Evolutionary conservation across 2,329 filamentous ascomycete genomes (phyloP).

Genomic region (Fusarium scirpi): DNA sequence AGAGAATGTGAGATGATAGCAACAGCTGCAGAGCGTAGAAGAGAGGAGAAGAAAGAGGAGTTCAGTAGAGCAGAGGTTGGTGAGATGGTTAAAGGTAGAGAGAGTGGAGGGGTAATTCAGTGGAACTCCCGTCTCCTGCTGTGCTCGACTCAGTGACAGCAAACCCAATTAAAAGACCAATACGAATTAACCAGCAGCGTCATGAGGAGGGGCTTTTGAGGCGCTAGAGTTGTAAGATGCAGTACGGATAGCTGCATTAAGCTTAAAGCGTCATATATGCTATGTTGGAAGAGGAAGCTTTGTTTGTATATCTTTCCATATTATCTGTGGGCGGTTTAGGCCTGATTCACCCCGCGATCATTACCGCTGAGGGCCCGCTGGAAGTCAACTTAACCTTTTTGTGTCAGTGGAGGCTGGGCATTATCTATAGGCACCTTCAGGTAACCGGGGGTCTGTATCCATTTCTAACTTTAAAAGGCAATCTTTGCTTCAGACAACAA

Average conservation of each 20-base stretch:
- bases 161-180: slow-evolving; percentile 10
- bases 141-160: not conserved
- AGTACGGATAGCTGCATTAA: not conserved
- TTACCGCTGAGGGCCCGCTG: not conserved
- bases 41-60: not conserved
- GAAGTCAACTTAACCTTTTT: slow-evolving; percentile 1
- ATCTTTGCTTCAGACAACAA: slow-evolving; percentile 1
- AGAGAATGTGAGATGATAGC: slow-evolving; percentile 5
- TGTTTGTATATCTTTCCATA: not conserved
- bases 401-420: not conserved
- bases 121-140: slow-evolving; percentile 17
- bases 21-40: not conserved
- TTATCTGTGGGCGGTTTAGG: not conserved
- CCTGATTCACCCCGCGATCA: slow-evolving; percentile 5
- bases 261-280: slow-evolving; percentile 3
- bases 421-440: not conserved
- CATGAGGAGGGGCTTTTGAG: slow-evolving; percentile 17
- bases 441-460: not conserved
- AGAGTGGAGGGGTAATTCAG: slow-evolving; percentile 30
- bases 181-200: slow-evolving; percentile 9
- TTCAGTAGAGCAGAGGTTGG: slow-evolving; percentile 2
- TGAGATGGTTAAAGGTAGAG: slow-evolving; percentile 3
- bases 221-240: slow-evolving; percentile 15
- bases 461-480: slow-evolving; percentile 2
- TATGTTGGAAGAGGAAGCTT: slow-evolving; percentile 14